Evolutionary conservation across 2,329 filamentous ascomycete species (phyloP).

Genomic region (Trichoderma simmonsii): DNA sequence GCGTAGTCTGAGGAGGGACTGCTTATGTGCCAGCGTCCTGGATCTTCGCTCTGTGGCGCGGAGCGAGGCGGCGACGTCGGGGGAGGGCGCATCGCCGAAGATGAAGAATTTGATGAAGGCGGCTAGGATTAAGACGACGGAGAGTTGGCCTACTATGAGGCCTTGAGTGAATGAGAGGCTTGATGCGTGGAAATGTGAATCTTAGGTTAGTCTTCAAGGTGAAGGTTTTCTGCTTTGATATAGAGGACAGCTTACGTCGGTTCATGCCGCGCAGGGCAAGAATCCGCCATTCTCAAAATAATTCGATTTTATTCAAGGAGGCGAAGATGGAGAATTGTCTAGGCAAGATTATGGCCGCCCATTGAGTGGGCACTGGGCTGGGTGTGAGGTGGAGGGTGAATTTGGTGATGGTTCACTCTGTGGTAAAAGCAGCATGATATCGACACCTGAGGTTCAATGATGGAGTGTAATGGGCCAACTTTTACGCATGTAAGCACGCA

Average conservation of each 20-base stretch:
- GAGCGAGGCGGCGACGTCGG: slow-evolving; percentile 73
- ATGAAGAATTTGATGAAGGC: slow-evolving; percentile 99
- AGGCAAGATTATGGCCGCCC: background rate
- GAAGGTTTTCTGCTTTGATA: background rate
- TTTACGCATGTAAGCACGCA: background rate
- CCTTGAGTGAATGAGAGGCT: slow-evolving; percentile 92
- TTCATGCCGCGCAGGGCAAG: slow-evolving; percentile 42
- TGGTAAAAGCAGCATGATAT: background rate
- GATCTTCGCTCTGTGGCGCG: slow-evolving; percentile 72
- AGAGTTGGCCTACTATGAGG: slow-evolving; percentile 88
- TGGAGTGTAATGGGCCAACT: background rate
- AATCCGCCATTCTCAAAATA: slow-evolving; percentile 37
- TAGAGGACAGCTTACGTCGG: slow-evolving; percentile 42
- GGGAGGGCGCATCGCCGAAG: slow-evolving; percentile 86
- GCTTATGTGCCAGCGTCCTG: slow-evolving; percentile 71
- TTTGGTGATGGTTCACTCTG: background rate
- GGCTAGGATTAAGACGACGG: slow-evolving; percentile 84
- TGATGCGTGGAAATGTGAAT: background rate
- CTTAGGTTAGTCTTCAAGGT: background rate
- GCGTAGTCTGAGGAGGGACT: slow-evolving; percentile 64
- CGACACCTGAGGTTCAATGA: background rate
- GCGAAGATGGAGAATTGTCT: background rate
- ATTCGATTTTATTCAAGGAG: background rate
- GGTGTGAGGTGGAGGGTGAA: background rate
- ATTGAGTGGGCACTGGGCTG: background rate